Evolutionary conservation across 192 early-diverging fungal species (phyloP), one percentile per base, ranked within the genome.

Genomic region (Linnemannia schmuckeri): DNA sequence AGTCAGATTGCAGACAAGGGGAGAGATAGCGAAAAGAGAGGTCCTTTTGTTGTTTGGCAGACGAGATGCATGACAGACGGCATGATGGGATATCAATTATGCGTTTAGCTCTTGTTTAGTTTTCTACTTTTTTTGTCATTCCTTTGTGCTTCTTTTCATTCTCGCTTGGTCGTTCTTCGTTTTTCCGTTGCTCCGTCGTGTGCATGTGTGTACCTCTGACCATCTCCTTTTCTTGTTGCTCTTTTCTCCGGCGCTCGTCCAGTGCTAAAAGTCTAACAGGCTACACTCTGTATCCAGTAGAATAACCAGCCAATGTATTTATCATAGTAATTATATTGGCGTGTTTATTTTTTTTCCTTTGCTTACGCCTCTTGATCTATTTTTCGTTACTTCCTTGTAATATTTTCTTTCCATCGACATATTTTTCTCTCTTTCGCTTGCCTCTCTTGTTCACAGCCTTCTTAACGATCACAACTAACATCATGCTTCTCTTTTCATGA

Each of bases 51-150:
- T 27, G 24, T 9, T 10, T 27, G 55, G 55, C n/a, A 57, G 55
- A 57, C 24, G n/a, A 57, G 55, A n/a, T 57, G 55, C 55, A 57
- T 57, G 55, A 57, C n/a, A 9, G 55, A 6, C 55, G 55, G 55
- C n/a, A 57, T 57, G 55, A 57, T 52, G 55, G 55, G 55, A 57
- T 27, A 57, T 57, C 55, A 57, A 27, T 57, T 57, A 57, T 57
- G 55, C 55, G 55, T 27, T 52, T 57, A 57, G 55, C 55, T 57
- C 55, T 57, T 57, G 15, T 18, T 57, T 27, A 27, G 55, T 57
- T 57, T 57, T 27, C 55, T 57, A 27, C 10, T 27, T 57, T 3
- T 57, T 9, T 24, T 57, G n/a, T 27, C n/a, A 7, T 9, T 57
- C n/a, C 55, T 57, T 27, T 10, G 3, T 57, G 17, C 4, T 52